phyloP scores from a whole-genome alignment of 2,329 filamentous ascomycete genomes.

The Tympanopsis confertula region DNA sequence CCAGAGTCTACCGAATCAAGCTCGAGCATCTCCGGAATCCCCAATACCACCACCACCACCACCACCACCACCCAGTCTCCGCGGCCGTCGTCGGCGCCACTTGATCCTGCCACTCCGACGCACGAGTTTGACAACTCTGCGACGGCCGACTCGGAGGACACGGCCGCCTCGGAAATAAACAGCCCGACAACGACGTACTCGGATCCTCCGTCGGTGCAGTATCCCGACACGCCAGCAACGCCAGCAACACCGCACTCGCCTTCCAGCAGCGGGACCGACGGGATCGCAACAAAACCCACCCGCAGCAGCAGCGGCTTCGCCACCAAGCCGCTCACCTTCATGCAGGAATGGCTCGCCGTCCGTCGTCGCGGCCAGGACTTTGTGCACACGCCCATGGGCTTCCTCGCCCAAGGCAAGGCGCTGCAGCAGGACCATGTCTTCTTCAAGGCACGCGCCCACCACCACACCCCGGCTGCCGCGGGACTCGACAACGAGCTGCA shows the following conservation, averaged over 20 bases:
- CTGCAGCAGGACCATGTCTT: constrained; percentile 36
- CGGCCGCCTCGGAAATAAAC: too few relatives aligned
- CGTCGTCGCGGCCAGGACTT: constrained; percentile 44
- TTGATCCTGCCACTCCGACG: too few relatives aligned
- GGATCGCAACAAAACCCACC: constrained; percentile 1
- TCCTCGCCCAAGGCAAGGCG: constrained; percentile 36
- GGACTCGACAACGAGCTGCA: too few relatives aligned
- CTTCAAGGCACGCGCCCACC: too few relatives aligned
- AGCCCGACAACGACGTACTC: too few relatives aligned
- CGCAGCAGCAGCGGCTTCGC: constrained; percentile 15
- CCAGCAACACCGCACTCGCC: not conserved
- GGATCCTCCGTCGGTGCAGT: too few relatives aligned
- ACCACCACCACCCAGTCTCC: too few relatives aligned
- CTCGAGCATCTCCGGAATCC: constrained; percentile 1
- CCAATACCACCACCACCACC: too few relatives aligned
- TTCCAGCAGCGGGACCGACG: not conserved
- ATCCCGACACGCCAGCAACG: not conserved
- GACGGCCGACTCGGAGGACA: too few relatives aligned
- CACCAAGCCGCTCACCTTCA: constrained; percentile 26
- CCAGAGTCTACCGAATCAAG: constrained; percentile 2
- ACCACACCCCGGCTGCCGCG: too few relatives aligned
- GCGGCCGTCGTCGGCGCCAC: too few relatives aligned
- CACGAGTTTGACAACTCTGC: too few relatives aligned
- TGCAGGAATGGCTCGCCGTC: constrained; percentile 44
- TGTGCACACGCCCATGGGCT: constrained; percentile 46